Evolutionary conservation across 2,329 filamentous ascomycete species (phyloP).

Genomic region (Cercospora sp.): DNA sequence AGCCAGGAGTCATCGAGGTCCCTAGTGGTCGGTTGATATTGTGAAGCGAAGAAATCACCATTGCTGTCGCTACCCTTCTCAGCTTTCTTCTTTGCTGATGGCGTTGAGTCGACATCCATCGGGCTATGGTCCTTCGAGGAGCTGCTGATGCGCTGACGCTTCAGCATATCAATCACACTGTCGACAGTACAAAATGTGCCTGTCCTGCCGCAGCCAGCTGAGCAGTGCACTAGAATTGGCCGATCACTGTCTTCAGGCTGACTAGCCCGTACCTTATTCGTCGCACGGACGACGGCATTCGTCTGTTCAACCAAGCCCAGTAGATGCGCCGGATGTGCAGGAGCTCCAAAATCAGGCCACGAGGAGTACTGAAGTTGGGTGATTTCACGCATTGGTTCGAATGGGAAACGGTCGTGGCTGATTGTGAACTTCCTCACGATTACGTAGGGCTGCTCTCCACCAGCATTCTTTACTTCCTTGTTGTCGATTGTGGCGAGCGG

Average conservation of each 20-base stretch:
- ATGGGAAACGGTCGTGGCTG: constrained; percentile 73
- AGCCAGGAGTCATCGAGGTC: constrained; percentile 61
- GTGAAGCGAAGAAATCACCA: constrained; percentile 35
- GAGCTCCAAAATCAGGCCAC: constrained; percentile 97
- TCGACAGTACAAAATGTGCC: constrained; percentile 97
- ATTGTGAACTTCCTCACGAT: constrained; percentile 85
- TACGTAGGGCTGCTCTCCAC: constrained; percentile 67
- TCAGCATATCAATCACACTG: constrained; percentile 93
- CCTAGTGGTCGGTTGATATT: constrained; percentile 32
- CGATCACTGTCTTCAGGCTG: constrained; percentile 59
- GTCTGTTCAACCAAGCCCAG: constrained; percentile 87
- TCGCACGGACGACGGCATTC: constrained; percentile 65
- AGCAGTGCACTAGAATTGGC: constrained; percentile 91
- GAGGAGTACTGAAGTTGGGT: constrained; percentile 91
- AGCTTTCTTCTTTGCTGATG: constrained; percentile 9
- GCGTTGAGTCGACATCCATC: constrained; percentile 47
- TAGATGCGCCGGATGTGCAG: constrained; percentile 83
- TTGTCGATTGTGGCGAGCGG: constrained; percentile 33
- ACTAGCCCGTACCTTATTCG: constrained; percentile 43
- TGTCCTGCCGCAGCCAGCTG: constrained; percentile 90
- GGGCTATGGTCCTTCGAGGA: constrained; percentile 39
- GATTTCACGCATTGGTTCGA: constrained; percentile 83
- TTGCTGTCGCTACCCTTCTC: neutral
- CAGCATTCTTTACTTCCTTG: constrained; percentile 26
- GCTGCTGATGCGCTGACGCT: constrained; percentile 64